A percentile compares a stretch with the other conserved stretches of the same genome.
These are phyloP conservation scores for Pascua sp. DNA, from an alignment of 1,284 basidiomycete genomes.

Conservation along the genomic window DNA sequence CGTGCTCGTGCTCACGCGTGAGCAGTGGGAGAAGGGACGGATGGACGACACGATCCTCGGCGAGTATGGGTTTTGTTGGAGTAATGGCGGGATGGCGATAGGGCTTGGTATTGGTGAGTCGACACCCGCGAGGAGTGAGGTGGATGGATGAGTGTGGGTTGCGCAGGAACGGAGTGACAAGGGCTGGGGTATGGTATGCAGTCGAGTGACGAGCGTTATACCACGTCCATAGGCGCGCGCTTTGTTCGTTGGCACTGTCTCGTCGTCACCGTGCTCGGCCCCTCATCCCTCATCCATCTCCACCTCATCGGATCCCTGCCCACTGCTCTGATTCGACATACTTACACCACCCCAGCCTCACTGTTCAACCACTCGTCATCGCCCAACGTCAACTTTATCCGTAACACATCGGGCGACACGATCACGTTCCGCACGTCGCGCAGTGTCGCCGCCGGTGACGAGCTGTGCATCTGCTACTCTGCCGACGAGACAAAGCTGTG, in stretches of 20 bases:
- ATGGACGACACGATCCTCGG: slow-evolving; percentile 66
- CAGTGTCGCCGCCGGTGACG: slow-evolving; percentile 33
- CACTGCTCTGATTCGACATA: neutral
- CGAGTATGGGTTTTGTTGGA: slow-evolving; percentile 83
- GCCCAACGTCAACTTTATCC: slow-evolving; percentile 49
- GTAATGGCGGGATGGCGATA: slow-evolving; percentile 72
- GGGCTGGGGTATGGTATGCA: neutral
- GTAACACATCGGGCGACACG: slow-evolving; percentile 26
- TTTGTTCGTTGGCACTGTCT: neutral
- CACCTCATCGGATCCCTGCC: neutral
- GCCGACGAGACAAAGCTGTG: slow-evolving; percentile 48
- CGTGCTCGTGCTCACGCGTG: slow-evolving; percentile 69
- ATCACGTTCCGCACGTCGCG: slow-evolving; percentile 38
- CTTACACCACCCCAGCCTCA: slow-evolving; percentile 28
- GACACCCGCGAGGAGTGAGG: neutral
- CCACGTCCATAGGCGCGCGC: neutral
- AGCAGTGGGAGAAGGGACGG: slow-evolving; percentile 67
- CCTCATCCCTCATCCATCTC: neutral
- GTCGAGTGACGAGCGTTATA: neutral
- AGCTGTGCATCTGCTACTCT: slow-evolving; percentile 46
- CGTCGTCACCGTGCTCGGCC: neutral
- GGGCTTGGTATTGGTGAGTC: slow-evolving; percentile 75
- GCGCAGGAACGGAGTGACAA: neutral
- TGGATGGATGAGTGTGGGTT: neutral
- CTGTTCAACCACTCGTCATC: slow-evolving; percentile 50